Conservation (phyloP, 306 rosid species). For the Castanea mollissima region DNA sequence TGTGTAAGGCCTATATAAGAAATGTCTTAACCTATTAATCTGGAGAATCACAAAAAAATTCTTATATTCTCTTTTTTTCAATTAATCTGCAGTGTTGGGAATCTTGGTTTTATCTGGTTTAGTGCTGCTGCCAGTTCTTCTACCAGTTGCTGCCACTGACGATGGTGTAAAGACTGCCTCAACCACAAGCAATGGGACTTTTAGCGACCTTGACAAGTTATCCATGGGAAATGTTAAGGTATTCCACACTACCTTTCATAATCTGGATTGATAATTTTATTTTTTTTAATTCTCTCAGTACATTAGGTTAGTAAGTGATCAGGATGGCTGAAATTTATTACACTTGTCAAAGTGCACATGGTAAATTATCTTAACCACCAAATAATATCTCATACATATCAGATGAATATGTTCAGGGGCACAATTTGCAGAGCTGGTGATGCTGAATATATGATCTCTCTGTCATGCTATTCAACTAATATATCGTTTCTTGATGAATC, state of each 20-base stretch:
- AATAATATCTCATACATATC: background rate
- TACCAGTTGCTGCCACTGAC: constrained; percentile 73
- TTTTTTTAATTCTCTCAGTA: background rate
- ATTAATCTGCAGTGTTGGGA: constrained; percentile 51
- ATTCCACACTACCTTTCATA: constrained; percentile 16
- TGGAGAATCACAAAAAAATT: background rate
- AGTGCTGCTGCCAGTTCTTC: constrained; percentile 77
- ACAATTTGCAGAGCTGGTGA: background rate
- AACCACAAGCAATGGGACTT: constrained; percentile 48
- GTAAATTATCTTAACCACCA: background rate
- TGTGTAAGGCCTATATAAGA: too few relatives aligned
- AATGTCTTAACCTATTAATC: background rate
- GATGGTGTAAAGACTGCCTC: constrained; percentile 4
- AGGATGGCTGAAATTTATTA: background rate
- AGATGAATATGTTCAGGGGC: background rate
- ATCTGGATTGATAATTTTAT: background rate
- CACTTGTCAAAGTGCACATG: background rate
- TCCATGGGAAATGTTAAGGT: constrained; percentile 69
- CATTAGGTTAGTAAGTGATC: background rate
- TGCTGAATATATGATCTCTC: background rate
- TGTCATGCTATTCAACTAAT: background rate
- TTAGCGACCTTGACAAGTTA: constrained; percentile 66
- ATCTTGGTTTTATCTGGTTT: constrained; percentile 68
- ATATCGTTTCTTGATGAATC: background rate
- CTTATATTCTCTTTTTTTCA: constrained; percentile 1